Conservation (phyloP, 1,284 basidiomycete species). For the Megacollybia platyphylla region DNA sequence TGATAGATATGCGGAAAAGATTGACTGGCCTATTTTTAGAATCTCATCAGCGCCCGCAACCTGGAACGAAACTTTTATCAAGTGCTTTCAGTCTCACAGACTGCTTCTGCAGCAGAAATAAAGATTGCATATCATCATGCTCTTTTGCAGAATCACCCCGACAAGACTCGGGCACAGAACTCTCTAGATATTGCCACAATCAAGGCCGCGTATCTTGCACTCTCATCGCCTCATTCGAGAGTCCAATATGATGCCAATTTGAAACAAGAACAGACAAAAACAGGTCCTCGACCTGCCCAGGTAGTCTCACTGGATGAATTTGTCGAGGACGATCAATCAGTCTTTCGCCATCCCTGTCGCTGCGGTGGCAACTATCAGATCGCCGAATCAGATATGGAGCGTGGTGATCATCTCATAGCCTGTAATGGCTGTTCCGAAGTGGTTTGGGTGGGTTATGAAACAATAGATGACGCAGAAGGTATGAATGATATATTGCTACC, state of each 20-base stretch:
- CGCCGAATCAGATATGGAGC: slow-evolving; percentile 43
- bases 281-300: slow-evolving; percentile 54
- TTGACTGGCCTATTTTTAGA: neutral
- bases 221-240: slow-evolving; percentile 33
- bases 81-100: slow-evolving; percentile 26
- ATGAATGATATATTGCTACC: neutral
- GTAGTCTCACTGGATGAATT: slow-evolving; percentile 70
- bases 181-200: slow-evolving; percentile 37
- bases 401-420: slow-evolving; percentile 50
- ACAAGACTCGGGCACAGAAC: slow-evolving; percentile 28
- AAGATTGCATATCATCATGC: slow-evolving; percentile 60
- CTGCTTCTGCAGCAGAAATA: slow-evolving; percentile 36
- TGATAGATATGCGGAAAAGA: neutral
- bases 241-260: slow-evolving; percentile 31
- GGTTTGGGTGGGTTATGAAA: slow-evolving; percentile 67
- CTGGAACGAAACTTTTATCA: slow-evolving; percentile 27
- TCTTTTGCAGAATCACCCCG: slow-evolving; percentile 54
- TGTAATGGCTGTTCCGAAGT: slow-evolving; percentile 67
- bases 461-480: slow-evolving; percentile 21
- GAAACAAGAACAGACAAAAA: slow-evolving; percentile 4
- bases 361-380: slow-evolving; percentile 58
- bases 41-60: slow-evolving; percentile 1
- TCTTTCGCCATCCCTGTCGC: slow-evolving; percentile 53
- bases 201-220: slow-evolving; percentile 46
- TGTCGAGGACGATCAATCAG: slow-evolving; percentile 13